A percentile compares a stretch with the other conserved stretches of the same genome.
phyloP scores from a whole-genome alignment of 2,329 filamentous ascomycete species.

The Incumbomyces delicatus region DNA sequence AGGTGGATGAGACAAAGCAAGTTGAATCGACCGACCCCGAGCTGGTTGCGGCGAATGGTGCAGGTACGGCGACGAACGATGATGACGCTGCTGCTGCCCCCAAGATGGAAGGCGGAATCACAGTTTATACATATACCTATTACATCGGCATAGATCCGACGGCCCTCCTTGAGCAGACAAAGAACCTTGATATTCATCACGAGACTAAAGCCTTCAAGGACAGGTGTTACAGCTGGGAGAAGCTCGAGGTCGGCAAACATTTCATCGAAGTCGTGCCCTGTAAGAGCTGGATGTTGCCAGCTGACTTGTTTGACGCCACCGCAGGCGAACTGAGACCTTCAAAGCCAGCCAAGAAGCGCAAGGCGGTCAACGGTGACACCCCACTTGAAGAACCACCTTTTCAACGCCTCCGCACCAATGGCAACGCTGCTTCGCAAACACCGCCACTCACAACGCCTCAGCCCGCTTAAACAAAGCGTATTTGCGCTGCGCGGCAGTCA shows the following conservation, averaged over 20 bases:
- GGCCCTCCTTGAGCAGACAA: conserved; percentile 30
- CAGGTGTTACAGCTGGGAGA: conserved; percentile 65
- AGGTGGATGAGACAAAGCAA: conserved; percentile 44
- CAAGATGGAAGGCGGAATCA: conserved; percentile 33
- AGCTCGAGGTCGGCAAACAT: conserved; percentile 65
- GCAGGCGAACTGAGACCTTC: conserved; percentile 63
- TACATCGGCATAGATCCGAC: conserved; percentile 61
- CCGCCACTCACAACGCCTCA: not conserved
- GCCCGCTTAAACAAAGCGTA: not conserved
- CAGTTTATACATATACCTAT: conserved; percentile 79
- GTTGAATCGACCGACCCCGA: conserved; percentile 42
- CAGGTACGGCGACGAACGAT: conserved; percentile 28
- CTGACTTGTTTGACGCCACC: conserved; percentile 65
- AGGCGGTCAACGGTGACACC: not conserved
- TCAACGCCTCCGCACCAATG: not conserved
- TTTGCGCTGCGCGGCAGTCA: too few relatives aligned
- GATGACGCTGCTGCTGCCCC: conserved; percentile 28
- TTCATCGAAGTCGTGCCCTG: conserved; percentile 74
- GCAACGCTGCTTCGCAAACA: not conserved
- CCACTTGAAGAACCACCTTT: not conserved
- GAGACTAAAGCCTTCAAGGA: conserved; percentile 80
- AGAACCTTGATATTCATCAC: conserved; percentile 50
- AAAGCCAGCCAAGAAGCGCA: conserved; percentile 46
- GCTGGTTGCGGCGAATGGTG: conserved; percentile 39
- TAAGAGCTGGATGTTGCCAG: conserved; percentile 77